Percentiles rank a stretch among this genome's conserved stretches.
Conservation (phyloP, 164 flowering plant species). For the Dillenia turbinata region DNA sequence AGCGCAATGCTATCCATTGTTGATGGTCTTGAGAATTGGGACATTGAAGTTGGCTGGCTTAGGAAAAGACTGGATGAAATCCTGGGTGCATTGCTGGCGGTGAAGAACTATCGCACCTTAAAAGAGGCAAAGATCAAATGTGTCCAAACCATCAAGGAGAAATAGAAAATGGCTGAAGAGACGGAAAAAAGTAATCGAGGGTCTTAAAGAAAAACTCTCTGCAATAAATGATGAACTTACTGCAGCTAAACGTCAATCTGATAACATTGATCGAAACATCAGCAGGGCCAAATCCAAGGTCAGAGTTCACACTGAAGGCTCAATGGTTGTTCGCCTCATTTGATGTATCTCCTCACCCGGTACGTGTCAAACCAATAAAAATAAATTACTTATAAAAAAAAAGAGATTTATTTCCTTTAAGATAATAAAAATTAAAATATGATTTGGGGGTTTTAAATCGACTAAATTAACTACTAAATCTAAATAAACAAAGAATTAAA, state of each 20-base stretch:
- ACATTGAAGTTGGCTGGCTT: constrained; percentile 31
- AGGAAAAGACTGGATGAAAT: constrained; percentile 17
- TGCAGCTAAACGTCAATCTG: not conserved
- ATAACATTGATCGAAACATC: too few species aligned
- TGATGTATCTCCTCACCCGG: too few species aligned
- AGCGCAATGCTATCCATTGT: constrained; percentile 23
- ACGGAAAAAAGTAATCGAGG: not conserved
- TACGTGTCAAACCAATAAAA: too few species aligned
- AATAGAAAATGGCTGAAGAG: not conserved
- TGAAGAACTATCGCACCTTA: not conserved
- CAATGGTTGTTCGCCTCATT: too few species aligned
- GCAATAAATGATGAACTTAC: not conserved
- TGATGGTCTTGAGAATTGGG: constrained; percentile 24
- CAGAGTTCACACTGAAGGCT: not conserved
- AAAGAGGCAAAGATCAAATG: not conserved
- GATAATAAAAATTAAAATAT: too few species aligned
- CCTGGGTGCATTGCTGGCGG: constrained; percentile 5
- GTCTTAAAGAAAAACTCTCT: not conserved
- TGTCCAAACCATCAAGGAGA: not conserved
- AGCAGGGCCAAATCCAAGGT: not conserved
- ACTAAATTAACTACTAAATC: too few species aligned
- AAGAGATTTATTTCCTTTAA: too few species aligned
- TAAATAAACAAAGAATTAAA: too few species aligned
- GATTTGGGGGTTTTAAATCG: too few species aligned
- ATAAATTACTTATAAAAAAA: too few species aligned